Base-by-base conservation (phyloP, 345 rosid species). In the Stellera chamaejasme region DNA sequence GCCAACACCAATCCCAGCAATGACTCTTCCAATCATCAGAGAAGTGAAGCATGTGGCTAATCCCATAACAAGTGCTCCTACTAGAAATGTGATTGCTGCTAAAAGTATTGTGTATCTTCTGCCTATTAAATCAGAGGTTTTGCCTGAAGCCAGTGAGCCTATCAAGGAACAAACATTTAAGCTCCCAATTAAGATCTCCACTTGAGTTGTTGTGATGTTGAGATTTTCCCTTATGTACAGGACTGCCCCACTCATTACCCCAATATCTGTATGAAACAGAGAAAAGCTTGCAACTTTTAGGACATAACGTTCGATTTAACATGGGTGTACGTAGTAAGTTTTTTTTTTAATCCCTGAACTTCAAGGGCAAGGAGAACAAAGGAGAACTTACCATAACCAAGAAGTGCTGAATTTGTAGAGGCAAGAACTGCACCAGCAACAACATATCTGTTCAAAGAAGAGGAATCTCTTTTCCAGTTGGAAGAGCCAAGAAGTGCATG, bases 201-300 rank as follows among this genome's bases (percentile, higher is more conserved):
- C 70, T 63, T 77, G 75, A 9, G 59, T 68, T 46, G 78, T 59
- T n/a, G 72, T 57, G 71, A 85, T 76, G 50, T 63, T 59, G 39
- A 85, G 69, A 63, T 72, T n/a, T 11, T 74, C 79, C 50, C 59
- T 55, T 58, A 84, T 81, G 69, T 58, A 77, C 41, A 81, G 52
- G 49, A 66, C 71, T 0, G 83, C 83, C 10, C 92, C 92, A 61
- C 92, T 82, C 92, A 84, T 72, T 60, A 82, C 81, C 28, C 88
- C 83, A 50, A 85, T 79, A 59, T 84, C 81, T 71, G 72, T 68
- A 69, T 11, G 13, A 32, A 58, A 10, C 7, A 13, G 11, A 25
- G 3, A 48, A 48, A 57, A 4, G 6, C 39, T 32, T 32, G 2
- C 39, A 32, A 32, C 39, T 8, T 32, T 32, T 32, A 32, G 4